Base-by-base conservation (phyloP, 768 basidiomycete species). In the Rhizopogon vulgaris region DNA sequence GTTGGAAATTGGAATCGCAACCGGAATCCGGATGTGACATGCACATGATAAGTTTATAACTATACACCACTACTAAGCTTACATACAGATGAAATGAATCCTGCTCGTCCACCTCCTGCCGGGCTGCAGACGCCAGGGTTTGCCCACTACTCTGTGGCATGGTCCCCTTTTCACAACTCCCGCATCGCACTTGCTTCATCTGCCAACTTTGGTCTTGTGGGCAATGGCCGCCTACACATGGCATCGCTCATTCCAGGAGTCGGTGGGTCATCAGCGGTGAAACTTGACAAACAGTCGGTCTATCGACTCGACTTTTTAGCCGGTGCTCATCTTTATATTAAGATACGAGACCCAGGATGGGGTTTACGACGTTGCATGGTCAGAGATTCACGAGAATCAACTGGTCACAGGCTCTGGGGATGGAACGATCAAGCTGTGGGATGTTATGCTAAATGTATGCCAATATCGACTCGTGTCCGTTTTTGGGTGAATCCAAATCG, bases 141-240 rank as follows among this genome's bases (percentile, higher is more conserved):
- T 69, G 84, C 90, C 3, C 90, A 92, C 64, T 92, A 90, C 63
- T 71, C 82, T 4, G 58, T 90, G 28, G 80, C 86, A 11, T 93
- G 89, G 87, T 94, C 91, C 0, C 90, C 91, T 4, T 93, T 94
- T 62, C 85, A 88, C 65, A 83, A 77, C 22, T 73, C 77, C 14
- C 80, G 85, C 34, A 64, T 92, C 39, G 90, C 90, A 1, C 72
- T 92, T 32, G 88, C 90, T 4, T 90, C 90, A 6, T 78, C 91
- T 0, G 90, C 93, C 25, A 95, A 97, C 69, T 97, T 92, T 67
- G 95, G 95, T 3, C 77, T 98, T 4, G 89, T 97, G 30, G 95
- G 95, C 24, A 97, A 96, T 69, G 95, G 95, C 1, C 77, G 94
- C n/a, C 64, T 97, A 39, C 87, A 86, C 64, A 64, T 87, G 22